Evolutionary conservation across 2,329 filamentous ascomycete species (phyloP), one percentile per base, ranked within the genome.

Genomic region (Dryadomyces sulphureus): DNA sequence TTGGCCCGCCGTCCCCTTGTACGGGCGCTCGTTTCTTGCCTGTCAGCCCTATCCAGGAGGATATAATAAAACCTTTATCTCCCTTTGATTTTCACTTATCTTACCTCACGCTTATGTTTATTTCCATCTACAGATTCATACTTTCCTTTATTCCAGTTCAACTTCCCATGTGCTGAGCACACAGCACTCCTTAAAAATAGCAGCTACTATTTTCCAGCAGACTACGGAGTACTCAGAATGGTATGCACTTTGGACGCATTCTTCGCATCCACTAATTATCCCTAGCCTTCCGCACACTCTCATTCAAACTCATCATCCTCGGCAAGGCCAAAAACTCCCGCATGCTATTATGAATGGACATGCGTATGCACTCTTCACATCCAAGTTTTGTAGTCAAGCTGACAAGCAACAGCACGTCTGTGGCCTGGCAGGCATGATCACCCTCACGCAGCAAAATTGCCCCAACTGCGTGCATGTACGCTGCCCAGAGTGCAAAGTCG

Each of bases 381-480:
- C n/a, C 19, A 12, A 19, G 11, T 8, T 35, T 27, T 12, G 21
- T 8, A 19, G 2, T 12, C 9, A 14, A 27, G 20, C 36, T 49
- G 19, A 45, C 42, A 6, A 36, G 21, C 4, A 5, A 25, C 36
- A 53, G 51, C 51, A 53, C 27, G 38, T 46, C 16, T 53, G 51
- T 22, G 51, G 46, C n/a, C 41, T 53, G 4, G 43, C 19, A 19
- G 48, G 45, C 27, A 48, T 53, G 51, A 41, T 22, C 6, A 45
- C 48, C n/a, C 41, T 53, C 12, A 51, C 49, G 2, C 45, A 48
- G 38, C 24, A 42, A 7, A 32, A 48, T 11, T 53, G 51, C 24
- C 38, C 43, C 38, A 53, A 53, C 49, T 53, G 51, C 45, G 46
- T 49, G 14, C 51, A 53, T 35, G 39, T 48, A 14, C 49, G 51